A percentile compares a stretch with the other conserved stretches of the same genome.
Evolutionary conservation across 768 basidiomycete genomes (phyloP).

Genomic region (Lactarius deliciosus): DNA sequence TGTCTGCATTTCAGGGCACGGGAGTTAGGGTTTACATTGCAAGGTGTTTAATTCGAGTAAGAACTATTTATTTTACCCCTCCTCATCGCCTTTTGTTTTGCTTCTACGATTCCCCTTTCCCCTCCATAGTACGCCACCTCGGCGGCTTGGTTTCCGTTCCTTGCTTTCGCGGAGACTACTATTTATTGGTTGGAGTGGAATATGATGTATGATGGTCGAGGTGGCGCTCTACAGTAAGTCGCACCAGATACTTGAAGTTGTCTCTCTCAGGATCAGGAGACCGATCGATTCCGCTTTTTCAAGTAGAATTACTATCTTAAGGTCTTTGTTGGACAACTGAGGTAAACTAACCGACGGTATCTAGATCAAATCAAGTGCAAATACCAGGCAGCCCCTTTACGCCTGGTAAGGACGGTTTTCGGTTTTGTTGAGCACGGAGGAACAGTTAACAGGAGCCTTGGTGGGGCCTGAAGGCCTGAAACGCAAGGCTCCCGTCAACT

Average conservation of each 20-base stretch:
- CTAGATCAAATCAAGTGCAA: too few species aligned
- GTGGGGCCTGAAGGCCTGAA: too few species aligned
- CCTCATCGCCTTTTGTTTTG: neutral
- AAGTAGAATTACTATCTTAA: too few species aligned
- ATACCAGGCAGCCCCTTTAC: too few species aligned
- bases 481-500: too few species aligned
- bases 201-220: neutral
- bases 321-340: too few species aligned
- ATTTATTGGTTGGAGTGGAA: neutral
- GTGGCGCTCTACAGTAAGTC: neutral
- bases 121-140: neutral
- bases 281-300: too few species aligned
- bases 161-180: neutral
- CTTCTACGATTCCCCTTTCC: neutral
- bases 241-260: neutral
- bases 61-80: neutral
- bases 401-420: too few species aligned
- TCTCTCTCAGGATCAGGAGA: too few species aligned
- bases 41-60: neutral
- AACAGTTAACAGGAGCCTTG: too few species aligned
- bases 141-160: neutral
- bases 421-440: too few species aligned
- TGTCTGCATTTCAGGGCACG: neutral
- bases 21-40: neutral
- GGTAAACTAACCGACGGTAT: too few species aligned